Evolutionary conservation across 345 rosid species (phyloP).

Genomic region (Abelmoschus esculentus): DNA sequence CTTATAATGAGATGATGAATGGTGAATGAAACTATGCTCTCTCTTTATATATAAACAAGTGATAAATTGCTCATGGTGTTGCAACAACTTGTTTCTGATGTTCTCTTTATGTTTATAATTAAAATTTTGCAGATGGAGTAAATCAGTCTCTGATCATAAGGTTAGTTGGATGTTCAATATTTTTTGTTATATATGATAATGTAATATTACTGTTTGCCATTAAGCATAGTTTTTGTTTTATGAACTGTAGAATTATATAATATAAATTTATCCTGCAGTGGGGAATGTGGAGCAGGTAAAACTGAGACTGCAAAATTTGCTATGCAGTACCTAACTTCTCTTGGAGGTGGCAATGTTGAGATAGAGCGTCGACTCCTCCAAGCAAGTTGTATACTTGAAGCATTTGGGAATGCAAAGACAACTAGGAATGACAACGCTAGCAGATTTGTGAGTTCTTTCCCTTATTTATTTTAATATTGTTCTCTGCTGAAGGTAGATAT

Average conservation of each 20-base stretch:
- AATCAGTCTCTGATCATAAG: slow-evolving; percentile 98
- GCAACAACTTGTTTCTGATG: neutral
- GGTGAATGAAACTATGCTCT: neutral
- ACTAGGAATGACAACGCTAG: slow-evolving; percentile 94
- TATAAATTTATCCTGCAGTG: slow-evolving; percentile 35
- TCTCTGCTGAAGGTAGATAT: neutral
- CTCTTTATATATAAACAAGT: no score
- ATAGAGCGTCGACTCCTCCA: slow-evolving; percentile 87
- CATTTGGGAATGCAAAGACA: slow-evolving; percentile 98
- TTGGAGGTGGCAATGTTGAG: slow-evolving; percentile 89
- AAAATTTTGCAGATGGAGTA: slow-evolving; percentile 67
- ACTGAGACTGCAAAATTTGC: slow-evolving; percentile 99
- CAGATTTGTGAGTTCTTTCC: slow-evolving; percentile 77
- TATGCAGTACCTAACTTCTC: slow-evolving; percentile 98
- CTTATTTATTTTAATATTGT: neutral
- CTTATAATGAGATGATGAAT: neutral
- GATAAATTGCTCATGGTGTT: neutral
- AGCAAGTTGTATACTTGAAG: slow-evolving; percentile 90
- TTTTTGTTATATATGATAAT: no score
- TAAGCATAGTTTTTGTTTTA: neutral
- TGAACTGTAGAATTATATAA: neutral
- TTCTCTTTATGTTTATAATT: neutral
- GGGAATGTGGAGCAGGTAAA: slow-evolving; percentile 99
- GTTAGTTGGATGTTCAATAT: slow-evolving; percentile 23
- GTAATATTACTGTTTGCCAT: no score